A percentile compares a stretch with the other conserved stretches of the same genome.
These are phyloP conservation scores for Lineolata rhizophorae DNA, from an alignment of 495 filamentous ascomycete genomes.

Conservation along the genomic window DNA sequence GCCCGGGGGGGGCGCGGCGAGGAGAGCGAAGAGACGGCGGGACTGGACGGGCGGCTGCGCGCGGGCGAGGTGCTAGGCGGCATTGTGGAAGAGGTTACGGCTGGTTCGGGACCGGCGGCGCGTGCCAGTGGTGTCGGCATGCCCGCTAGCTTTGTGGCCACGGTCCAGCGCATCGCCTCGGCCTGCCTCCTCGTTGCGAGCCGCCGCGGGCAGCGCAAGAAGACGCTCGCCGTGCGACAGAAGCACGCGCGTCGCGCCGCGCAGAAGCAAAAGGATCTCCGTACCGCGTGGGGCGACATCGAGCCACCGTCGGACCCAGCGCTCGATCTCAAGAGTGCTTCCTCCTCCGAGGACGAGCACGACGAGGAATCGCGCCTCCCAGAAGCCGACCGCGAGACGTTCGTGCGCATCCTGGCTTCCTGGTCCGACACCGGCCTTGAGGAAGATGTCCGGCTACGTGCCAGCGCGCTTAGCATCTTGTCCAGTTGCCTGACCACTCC, in stretches of 20 bases:
- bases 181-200: not conserved
- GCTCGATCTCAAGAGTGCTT: no score
- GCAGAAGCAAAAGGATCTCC: not conserved
- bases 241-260: not conserved
- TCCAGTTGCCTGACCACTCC: conserved; percentile 36
- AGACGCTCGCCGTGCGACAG: not conserved
- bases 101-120: no score
- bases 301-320: no score
- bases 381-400: conserved; percentile 19
- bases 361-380: no score
- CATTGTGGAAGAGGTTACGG: no score
- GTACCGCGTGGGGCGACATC: not conserved
- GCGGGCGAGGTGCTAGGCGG: no score
- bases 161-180: not conserved
- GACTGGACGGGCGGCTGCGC: no score
- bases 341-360: conserved; percentile 15
- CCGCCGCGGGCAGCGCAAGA: not conserved
- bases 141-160: no score
- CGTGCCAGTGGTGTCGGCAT: no score
- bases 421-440: conserved; percentile 48
- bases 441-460: conserved; percentile 58
- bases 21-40: no score
- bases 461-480: conserved; percentile 58
- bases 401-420: conserved; percentile 43
- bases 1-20: no score